Conservation (phyloP, 2,329 filamentous ascomycete genomes). For the Aureobasidium sp. region DNA sequence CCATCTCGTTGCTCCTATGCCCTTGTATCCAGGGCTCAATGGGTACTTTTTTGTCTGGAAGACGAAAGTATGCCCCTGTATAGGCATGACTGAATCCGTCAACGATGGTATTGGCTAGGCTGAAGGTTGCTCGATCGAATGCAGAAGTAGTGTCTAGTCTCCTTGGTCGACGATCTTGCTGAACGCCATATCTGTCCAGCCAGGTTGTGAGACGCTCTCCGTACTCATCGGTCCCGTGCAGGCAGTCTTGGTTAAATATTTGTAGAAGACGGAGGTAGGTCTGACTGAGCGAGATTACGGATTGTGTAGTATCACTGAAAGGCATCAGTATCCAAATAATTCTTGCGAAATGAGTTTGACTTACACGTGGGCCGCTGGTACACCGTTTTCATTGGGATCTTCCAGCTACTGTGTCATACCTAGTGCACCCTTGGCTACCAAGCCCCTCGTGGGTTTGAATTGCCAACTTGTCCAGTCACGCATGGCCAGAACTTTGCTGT, state of each 20-base stretch:
- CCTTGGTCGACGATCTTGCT: background rate
- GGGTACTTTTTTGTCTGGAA: background rate
- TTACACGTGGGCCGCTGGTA: background rate
- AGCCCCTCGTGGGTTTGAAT: background rate
- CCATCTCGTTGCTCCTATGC: conserved; percentile 1
- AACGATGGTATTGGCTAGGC: background rate
- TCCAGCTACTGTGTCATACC: background rate
- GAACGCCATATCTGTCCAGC: background rate
- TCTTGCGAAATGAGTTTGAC: background rate
- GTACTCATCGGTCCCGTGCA: background rate
- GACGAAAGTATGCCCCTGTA: background rate
- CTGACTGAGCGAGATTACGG: background rate
- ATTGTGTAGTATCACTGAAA: background rate
- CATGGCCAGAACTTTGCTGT: background rate
- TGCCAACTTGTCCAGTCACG: background rate
- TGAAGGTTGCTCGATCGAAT: background rate
- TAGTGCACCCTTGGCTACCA: background rate
- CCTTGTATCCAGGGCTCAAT: background rate
- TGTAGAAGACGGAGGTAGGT: background rate
- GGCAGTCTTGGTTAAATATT: background rate
- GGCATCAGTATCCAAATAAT: background rate
- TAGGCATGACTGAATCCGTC: background rate
- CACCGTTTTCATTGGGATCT: too few species aligned
- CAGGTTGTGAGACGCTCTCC: background rate
- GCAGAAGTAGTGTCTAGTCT: background rate